These are phyloP conservation scores for Naegleria lovaniensis DNA, from an alignment of 208 protist species.

Conservation along the genomic window DNA sequence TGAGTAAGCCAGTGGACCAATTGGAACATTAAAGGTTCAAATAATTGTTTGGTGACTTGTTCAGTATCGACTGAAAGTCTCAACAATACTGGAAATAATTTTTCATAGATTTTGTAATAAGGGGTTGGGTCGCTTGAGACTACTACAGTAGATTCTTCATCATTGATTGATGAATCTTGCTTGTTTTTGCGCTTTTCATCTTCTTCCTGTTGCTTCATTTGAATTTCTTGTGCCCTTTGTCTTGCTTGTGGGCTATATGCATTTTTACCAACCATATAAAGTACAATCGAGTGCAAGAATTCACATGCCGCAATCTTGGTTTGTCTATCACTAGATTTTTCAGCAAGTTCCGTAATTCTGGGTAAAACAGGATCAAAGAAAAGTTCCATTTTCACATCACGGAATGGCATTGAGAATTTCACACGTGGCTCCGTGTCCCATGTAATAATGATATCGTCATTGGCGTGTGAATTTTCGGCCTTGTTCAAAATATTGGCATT, in stretches of 20 bases:
- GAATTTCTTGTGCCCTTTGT: constrained; percentile 18
- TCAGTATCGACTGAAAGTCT: constrained; percentile 56
- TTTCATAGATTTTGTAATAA: constrained; percentile 41
- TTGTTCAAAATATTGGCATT: constrained; percentile 33
- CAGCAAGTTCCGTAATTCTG: constrained; percentile 55
- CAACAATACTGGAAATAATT: constrained; percentile 56
- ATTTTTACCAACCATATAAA: constrained; percentile 58
- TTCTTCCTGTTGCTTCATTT: not conserved
- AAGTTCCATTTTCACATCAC: constrained; percentile 43
- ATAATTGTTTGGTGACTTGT: constrained; percentile 52
- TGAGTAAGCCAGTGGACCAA: constrained; percentile 67
- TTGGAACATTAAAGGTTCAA: constrained; percentile 60
- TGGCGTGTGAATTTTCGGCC: not conserved
- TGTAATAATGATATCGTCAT: constrained; percentile 34
- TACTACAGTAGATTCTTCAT: not conserved
- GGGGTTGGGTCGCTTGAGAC: not conserved
- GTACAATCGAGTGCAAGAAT: constrained; percentile 66
- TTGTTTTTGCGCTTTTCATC: not conserved
- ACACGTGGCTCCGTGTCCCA: constrained; percentile 46
- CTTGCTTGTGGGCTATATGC: constrained; percentile 40
- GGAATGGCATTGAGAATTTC: constrained; percentile 47
- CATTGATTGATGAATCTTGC: not conserved
- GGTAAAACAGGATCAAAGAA: constrained; percentile 60
- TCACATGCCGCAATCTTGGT: constrained; percentile 71
- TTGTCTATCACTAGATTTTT: constrained; percentile 48